phyloP scores from a whole-genome alignment of 2,329 filamentous ascomycete genomes.

The Penicillium sp. region DNA sequence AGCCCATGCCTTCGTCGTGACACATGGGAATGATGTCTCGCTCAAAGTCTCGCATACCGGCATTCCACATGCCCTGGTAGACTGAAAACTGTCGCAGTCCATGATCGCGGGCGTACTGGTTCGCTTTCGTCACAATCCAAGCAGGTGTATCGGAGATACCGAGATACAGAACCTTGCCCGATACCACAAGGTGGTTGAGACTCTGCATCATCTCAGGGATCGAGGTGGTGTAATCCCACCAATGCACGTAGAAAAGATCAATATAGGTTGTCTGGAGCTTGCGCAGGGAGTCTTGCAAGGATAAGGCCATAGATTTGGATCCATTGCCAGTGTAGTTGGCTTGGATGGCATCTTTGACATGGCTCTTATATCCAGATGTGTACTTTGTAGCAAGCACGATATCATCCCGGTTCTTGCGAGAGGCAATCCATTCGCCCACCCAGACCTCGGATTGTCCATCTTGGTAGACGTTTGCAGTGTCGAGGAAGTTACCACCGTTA shows the following conservation, averaged over 20 bases:
- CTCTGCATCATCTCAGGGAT: constrained; percentile 70
- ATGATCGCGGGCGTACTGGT: constrained; percentile 65
- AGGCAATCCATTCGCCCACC: constrained; percentile 55
- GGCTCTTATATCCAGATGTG: constrained; percentile 40
- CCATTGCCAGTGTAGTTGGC: constrained; percentile 47
- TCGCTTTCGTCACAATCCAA: constrained; percentile 58
- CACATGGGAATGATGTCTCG: constrained; percentile 70
- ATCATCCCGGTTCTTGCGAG: constrained; percentile 48
- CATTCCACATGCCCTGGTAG: constrained; percentile 68
- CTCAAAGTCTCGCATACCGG: constrained; percentile 66
- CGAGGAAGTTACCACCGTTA: constrained; percentile 55
- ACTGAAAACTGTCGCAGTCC: constrained; percentile 70
- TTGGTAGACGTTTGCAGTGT: constrained; percentile 55
- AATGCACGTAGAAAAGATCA: constrained; percentile 41
- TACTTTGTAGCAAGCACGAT: constrained; percentile 60
- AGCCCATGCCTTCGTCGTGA: constrained; percentile 62
- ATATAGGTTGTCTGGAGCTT: constrained; percentile 41
- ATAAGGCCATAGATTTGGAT: constrained; percentile 32
- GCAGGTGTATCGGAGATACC: constrained; percentile 70
- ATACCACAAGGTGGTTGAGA: constrained; percentile 60
- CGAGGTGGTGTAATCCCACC: constrained; percentile 67
- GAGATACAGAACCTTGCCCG: constrained; percentile 68
- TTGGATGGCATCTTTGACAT: constrained; percentile 29
- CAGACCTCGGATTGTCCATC: constrained; percentile 49
- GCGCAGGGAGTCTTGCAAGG: constrained; percentile 29